Conservation (phyloP, 2,329 filamentous ascomycete species). For the Trichoderma arundinaceum region DNA sequence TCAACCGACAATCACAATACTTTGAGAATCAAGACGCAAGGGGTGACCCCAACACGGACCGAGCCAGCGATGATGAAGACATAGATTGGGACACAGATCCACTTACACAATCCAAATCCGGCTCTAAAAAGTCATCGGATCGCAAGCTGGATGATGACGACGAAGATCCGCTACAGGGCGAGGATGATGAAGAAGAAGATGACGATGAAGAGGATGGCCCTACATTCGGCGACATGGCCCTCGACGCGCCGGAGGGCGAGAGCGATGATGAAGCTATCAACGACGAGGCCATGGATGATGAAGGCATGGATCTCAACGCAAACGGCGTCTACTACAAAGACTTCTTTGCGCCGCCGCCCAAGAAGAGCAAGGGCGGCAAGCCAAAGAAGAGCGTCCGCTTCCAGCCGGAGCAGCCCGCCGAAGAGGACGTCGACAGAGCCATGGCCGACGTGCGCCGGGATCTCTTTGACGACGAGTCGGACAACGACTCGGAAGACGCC, state of each 20-base stretch:
- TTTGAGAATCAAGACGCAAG: constrained; percentile 84
- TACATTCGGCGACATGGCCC: constrained; percentile 80
- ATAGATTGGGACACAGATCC: constrained; percentile 88
- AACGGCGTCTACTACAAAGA: constrained; percentile 91
- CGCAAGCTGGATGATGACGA: constrained; percentile 50
- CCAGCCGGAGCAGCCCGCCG: constrained; percentile 55
- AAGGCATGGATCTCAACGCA: constrained; percentile 71
- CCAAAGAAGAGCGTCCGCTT: constrained; percentile 49
- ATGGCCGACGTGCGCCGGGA: constrained; percentile 89
- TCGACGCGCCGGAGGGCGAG: constrained; percentile 73
- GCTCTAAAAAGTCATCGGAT: constrained; percentile 38
- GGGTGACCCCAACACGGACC: constrained; percentile 75
- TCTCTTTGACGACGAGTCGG: constrained; percentile 81
- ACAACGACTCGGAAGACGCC: constrained; percentile 66
- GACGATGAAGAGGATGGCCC: constrained; percentile 77
- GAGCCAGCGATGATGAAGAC: constrained; percentile 81
- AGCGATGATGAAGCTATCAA: constrained; percentile 67
- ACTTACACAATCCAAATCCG: constrained; percentile 50
- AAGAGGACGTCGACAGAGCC: constrained; percentile 76
- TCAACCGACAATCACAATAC: constrained; percentile 91
- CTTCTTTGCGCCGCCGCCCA: constrained; percentile 87
- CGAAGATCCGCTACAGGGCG: constrained; percentile 62
- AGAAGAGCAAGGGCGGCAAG: constrained; percentile 59
- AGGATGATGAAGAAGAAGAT: constrained; percentile 59
- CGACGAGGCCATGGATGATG: constrained; percentile 59